These are phyloP conservation scores for Trichoderma sp. DNA, from an alignment of 2,329 filamentous ascomycete species.

Conservation along the genomic window DNA sequence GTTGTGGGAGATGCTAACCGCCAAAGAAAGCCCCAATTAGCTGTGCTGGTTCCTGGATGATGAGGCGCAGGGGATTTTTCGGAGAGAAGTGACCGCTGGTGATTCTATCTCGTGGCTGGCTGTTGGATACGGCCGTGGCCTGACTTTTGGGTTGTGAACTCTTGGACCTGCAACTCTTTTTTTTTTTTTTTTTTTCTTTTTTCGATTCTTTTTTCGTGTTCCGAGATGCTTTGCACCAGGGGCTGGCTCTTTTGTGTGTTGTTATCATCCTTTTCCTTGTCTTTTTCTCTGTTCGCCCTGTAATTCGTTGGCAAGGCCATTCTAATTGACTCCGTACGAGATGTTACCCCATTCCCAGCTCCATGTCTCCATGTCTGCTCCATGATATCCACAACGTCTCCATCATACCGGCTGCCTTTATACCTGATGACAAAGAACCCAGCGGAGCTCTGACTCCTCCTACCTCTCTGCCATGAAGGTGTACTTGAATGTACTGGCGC, in stretches of 20 bases:
- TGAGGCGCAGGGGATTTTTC: background rate
- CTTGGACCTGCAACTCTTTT: background rate
- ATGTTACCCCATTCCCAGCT: slow-evolving; percentile 8
- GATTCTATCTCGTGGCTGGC: background rate
- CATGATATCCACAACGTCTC: slow-evolving; percentile 20
- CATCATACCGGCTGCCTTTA: slow-evolving; percentile 15
- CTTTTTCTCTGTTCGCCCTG: background rate
- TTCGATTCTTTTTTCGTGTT: background rate
- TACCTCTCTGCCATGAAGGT: background rate
- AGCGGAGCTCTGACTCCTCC: background rate
- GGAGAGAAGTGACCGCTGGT: background rate
- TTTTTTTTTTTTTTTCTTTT: background rate
- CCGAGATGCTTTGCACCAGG: background rate
- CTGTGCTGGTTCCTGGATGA: slow-evolving; percentile 18
- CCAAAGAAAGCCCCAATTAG: background rate
- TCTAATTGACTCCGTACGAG: slow-evolving; percentile 14
- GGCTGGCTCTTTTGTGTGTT: background rate
- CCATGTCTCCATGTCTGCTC: slow-evolving; percentile 7
- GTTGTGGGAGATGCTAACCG: background rate
- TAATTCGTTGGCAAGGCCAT: slow-evolving; percentile 4
- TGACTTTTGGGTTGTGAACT: background rate
- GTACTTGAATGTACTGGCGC: slow-evolving; percentile 4
- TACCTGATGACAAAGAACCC: slow-evolving; percentile 14
- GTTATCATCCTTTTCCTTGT: background rate
- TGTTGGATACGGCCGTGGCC: background rate